Percentiles rank a stretch among this genome's conserved stretches.
Conservation (phyloP, 2,329 filamentous ascomycete genomes). For the Botrytis paeoniae region DNA sequence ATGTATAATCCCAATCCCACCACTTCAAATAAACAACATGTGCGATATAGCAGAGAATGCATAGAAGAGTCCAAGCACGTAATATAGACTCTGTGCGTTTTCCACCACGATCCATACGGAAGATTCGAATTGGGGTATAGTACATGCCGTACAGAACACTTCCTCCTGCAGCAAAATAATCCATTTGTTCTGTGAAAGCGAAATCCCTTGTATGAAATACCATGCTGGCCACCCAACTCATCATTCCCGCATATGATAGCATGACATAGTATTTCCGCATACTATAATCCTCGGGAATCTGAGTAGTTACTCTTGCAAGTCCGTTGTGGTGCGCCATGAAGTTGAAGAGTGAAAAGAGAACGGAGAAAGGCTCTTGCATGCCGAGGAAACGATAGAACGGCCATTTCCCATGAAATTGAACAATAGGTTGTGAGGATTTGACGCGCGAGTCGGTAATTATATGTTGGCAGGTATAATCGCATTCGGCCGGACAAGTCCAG, state of each 20-base stretch:
- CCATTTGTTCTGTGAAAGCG: slow-evolving; percentile 80
- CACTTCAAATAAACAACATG: slow-evolving; percentile 84
- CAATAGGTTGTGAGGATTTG: slow-evolving; percentile 61
- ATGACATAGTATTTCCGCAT: slow-evolving; percentile 76
- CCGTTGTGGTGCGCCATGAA: slow-evolving; percentile 80
- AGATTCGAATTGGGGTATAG: slow-evolving; percentile 77
- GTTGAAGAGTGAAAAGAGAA: slow-evolving; percentile 91
- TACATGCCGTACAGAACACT: slow-evolving; percentile 89
- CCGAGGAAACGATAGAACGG: slow-evolving; percentile 87
- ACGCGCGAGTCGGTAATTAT: slow-evolving; percentile 75
- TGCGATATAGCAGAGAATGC: slow-evolving; percentile 64
- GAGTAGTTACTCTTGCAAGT: slow-evolving; percentile 64
- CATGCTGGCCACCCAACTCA: slow-evolving; percentile 83
- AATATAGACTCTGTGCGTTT: slow-evolving; percentile 48
- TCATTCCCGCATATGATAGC: slow-evolving; percentile 78
- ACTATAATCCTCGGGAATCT: slow-evolving; percentile 70
- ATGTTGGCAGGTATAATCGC: slow-evolving; percentile 97
- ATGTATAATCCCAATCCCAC: slow-evolving; percentile 90
- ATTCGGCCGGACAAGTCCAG: slow-evolving; percentile 91
- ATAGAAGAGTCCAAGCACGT: slow-evolving; percentile 72
- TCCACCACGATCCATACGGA: slow-evolving; percentile 66
- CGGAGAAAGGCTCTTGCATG: slow-evolving; percentile 91
- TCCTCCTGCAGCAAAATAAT: slow-evolving; percentile 92
- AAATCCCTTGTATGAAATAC: slow-evolving; percentile 93
- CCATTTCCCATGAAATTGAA: slow-evolving; percentile 99